Evolutionary conservation across 345 rosid genomes (phyloP), one percentile per base, ranked within the genome.

Genomic region (Eucalyptus fibrosa): DNA sequence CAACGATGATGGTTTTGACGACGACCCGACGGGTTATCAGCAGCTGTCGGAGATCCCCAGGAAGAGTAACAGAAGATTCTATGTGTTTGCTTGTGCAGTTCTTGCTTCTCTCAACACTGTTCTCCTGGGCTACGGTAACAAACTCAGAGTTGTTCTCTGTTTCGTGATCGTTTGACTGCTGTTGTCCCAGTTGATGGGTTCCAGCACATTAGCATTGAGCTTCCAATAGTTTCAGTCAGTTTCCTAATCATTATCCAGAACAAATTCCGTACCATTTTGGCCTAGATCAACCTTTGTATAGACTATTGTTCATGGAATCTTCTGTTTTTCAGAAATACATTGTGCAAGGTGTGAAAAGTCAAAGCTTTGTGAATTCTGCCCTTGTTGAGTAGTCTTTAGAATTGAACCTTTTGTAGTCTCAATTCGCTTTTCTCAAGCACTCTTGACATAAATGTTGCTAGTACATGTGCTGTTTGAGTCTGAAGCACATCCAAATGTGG

Each of bases 41-140:
- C 90, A 88, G 15, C 93, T 69, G 80, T 90, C 90, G 50, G 89
- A 88, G 12, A 92, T 95, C 91, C 92, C 88, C 59, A 92, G 42
- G 62, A 90, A 89, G 88, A 37, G 88, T 7, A 30, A 87, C 80
- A 90, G 93, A 56, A 92, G 93, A 62, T 94, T 90, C 89, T 96
- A 94, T 86, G 90, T 96, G 72, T 85, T 96, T 92, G 95, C 94
- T 60, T 97, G 98, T 87, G 99, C 96, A 49, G 90, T 96, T 91
- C 94, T 97, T 89, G 99, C 98, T n/a, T 97, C 99, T 42, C 94
- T 97, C 86, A 97, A 95, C 91, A 93, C 94, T 87, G 98, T 97
- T 91, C 97, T 96, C 92, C 97, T 96, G 88, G 99, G 99, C 47
- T 97, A 97, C 82, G 98, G 99, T 96, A 88, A 94, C 89, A 37